Evolutionary conservation across 805 yeast genomes (phyloP), one percentile per base, ranked within the genome.

Genomic region (Lachancea sp.): DNA sequence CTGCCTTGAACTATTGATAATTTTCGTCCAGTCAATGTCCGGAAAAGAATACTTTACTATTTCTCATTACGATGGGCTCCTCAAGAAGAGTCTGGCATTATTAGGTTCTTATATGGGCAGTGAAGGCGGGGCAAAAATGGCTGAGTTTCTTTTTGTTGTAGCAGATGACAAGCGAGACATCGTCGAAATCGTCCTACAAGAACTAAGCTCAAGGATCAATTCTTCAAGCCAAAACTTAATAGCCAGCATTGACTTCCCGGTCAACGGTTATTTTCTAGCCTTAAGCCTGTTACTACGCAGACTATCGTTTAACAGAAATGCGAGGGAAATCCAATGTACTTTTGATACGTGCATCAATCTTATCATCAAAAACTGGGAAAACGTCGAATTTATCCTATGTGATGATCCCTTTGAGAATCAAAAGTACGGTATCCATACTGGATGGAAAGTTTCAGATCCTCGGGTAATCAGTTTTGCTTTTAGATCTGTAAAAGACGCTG

Each of bases 401-500:
- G 77, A 78, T 50, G 87, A 81, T 49, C 75, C 89, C 0, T 83
- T 87, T 0, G 87, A 80, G 52, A 84, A 86, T 9, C n/a, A 13
- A 9, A 20, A 17, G 4, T 19, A 21, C 13, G 23, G 17, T 7
- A 9, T 18, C 12, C 19, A 29, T 2, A 19, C 68, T 24, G 65
- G 61, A 16, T 60, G 63, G 2, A 58, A 59, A 16, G 54, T 60
- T 11, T 55, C 67, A 11, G 67, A 69, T 28, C 80, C 74, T 50
- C 51, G 72, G 7, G 65, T 80, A 8, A 63, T 76, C 9, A 81
- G 83, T 49, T 85, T 77, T 53, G 75, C 87, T 2, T 89, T 96
- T 90, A 77, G 92, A 61, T 75, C 89, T 0, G 67, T 86, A 5
- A 85, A 85, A 51, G 96, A 88, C 50, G 75, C 89, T 0, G 74